Evolutionary conservation across 2,329 filamentous ascomycete genomes (phyloP), one percentile per base, ranked within the genome.

Genomic region (Claviceps sp.): DNA sequence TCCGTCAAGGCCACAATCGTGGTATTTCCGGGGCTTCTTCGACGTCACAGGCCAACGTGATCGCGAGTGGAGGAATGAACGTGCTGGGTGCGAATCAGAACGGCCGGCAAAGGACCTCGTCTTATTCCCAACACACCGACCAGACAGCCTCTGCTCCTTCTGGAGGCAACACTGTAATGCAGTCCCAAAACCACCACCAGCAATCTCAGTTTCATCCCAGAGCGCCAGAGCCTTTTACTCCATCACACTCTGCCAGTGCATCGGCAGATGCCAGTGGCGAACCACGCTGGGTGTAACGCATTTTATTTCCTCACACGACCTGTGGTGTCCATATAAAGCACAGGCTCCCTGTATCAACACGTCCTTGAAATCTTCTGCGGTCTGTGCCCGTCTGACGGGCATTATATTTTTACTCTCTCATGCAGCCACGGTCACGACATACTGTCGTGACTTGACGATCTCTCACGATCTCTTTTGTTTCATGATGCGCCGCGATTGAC

Each of bases 1-100:
- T 78, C 30, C 76, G 76, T 14, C 62, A 70, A 41, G 55, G 61
- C 48, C 70, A 72, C 58, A 61, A 61, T 57, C 75, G 75, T 42
- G 66, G 63, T 57, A 63, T 73, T 58, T 66, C 70, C 47, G 70
- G 67, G 53, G 70, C 62, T 50, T 62, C 63, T 4, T 59, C 68
- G 14, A 65, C 73, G 45, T 55, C 72, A 26, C 61, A 60, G 18
- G 54, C 55, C 46, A 66, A 65, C 51, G 62, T 60, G 4, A 45
- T 53, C n/a, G 37, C 56, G 43, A 63, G 58, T 41, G 63, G 62
- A 37, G 58, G 58, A 40, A 50, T 60, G 34, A 45, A 58, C 22
- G 50, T 55, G 14, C 50, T 57, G 26, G 55, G 55, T 8, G n/a
- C 45, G 26, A 57, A 52, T 48, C 58, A 60, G 37, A 50, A 52